Evolutionary conservation across 1,139 yeast genomes (phyloP).

Genomic region (Schwanniomyces etchellsii): DNA sequence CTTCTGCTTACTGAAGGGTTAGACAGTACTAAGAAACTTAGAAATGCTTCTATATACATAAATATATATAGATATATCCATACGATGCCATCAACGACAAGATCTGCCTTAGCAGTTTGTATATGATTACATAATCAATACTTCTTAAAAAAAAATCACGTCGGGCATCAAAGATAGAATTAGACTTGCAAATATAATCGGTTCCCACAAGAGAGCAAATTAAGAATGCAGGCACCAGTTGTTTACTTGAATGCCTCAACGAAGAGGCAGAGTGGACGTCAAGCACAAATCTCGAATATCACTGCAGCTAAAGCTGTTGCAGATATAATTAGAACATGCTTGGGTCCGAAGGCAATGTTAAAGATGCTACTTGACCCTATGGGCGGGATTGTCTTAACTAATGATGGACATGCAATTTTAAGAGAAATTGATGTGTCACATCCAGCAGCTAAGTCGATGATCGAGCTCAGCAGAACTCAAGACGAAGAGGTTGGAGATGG

Average conservation of each 20-base stretch:
- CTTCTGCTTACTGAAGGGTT: too few species aligned
- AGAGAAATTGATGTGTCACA: conserved; percentile 90
- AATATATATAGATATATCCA: too few species aligned
- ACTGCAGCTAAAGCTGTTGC: conserved; percentile 99
- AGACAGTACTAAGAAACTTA: too few species aligned
- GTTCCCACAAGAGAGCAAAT: too few species aligned
- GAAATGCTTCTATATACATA: too few species aligned
- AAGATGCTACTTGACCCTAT: conserved; percentile 97
- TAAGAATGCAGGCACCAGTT: conserved; percentile 50
- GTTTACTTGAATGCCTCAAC: conserved; percentile 68
- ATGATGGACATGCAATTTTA: conserved; percentile 94
- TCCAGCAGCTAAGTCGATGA: conserved; percentile 99
- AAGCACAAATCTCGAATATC: conserved; percentile 94
- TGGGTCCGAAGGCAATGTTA: conserved; percentile 99
- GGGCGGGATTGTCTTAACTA: conserved; percentile 97
- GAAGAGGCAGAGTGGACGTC: conserved; percentile 94
- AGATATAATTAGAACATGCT: conserved; percentile 93
- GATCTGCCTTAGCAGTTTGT: too few species aligned
- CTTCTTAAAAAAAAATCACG: too few species aligned
- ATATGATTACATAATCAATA: too few species aligned
- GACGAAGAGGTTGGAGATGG: conserved; percentile 99
- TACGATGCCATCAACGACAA: too few species aligned
- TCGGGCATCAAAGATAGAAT: too few species aligned
- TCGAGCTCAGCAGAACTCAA: conserved; percentile 93
- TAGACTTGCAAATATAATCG: too few species aligned